Percentiles rank a stretch among this genome's conserved stretches.
Conservation (phyloP, 2,329 filamentous ascomycete genomes). For the Camillea tinctor region DNA sequence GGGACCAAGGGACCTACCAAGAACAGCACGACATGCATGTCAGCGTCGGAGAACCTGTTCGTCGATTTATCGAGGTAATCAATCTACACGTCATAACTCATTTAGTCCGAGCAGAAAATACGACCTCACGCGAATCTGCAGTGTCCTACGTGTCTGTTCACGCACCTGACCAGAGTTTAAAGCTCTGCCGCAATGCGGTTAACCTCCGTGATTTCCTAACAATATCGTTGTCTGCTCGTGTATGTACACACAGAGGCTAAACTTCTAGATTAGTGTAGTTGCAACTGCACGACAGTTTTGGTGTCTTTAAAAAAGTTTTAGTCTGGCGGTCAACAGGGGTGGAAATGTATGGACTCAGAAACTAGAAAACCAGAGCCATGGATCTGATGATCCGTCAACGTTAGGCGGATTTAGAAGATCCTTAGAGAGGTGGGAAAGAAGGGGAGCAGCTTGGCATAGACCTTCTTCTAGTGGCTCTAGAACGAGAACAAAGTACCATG, state of each 20-base stretch:
- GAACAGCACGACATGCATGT: not conserved
- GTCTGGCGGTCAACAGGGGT: slow-evolving; percentile 9
- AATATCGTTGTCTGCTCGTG: not conserved
- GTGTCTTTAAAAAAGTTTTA: no score
- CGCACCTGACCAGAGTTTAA: slow-evolving; percentile 1
- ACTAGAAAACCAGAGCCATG: slow-evolving; percentile 11
- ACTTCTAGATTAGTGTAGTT: no score
- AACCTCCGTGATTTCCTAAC: not conserved
- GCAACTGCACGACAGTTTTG: not conserved
- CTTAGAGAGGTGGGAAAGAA: slow-evolving; percentile 1
- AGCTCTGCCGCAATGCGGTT: not conserved
- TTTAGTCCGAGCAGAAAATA: not conserved
- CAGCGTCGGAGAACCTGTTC: not conserved
- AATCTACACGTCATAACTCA: not conserved
- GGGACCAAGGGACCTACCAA: not conserved
- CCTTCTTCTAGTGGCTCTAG: not conserved
- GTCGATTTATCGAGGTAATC: not conserved
- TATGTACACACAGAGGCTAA: not conserved
- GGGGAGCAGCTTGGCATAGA: not conserved
- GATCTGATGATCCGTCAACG: slow-evolving; percentile 17
- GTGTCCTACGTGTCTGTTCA: not conserved
- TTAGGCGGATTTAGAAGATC: slow-evolving; percentile 14
- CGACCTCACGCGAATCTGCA: not conserved
- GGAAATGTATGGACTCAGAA: slow-evolving; percentile 3
- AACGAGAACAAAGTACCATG: not conserved